Evolutionary conservation across 2,329 filamentous ascomycete species (phyloP).

Genomic region (Diaporthe sp.): DNA sequence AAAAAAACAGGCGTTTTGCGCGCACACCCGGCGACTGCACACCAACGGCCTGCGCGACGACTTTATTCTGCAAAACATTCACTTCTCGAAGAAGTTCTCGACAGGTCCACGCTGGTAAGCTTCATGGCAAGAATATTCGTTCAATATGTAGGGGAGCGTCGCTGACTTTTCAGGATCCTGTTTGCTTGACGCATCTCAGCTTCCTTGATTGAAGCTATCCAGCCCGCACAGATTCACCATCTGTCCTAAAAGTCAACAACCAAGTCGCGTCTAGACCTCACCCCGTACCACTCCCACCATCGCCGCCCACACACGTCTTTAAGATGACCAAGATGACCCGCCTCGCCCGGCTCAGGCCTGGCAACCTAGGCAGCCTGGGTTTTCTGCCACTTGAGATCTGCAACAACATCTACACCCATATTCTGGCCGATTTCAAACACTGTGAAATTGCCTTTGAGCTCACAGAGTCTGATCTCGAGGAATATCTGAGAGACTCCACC

Average conservation of each 20-base stretch:
- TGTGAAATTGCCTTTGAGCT: no score
- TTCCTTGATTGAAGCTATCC: not conserved
- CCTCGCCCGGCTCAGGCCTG: not conserved
- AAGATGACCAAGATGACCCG: not conserved
- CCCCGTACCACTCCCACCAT: no score
- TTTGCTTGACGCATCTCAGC: not conserved
- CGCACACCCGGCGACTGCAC: no score
- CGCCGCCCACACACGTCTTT: no score
- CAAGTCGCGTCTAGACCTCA: not conserved
- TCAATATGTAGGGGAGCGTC: not conserved
- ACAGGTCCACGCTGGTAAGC: not conserved
- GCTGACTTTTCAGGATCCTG: not conserved
- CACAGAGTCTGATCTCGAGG: no score
- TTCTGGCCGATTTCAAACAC: no score
- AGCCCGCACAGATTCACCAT: not conserved
- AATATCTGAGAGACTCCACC: no score
- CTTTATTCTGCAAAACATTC: no score
- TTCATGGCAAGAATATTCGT: no score
- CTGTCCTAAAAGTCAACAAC: not conserved
- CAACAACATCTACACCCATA: not conserved
- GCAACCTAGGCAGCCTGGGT: not conserved
- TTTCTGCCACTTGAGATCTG: not conserved
- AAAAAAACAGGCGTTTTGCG: no score
- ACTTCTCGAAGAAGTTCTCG: no score
- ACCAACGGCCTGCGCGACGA: no score